Evolutionary conservation across 176 grass and related monocot genomes (phyloP).

Genomic region (Rhynchospora pubera): DNA sequence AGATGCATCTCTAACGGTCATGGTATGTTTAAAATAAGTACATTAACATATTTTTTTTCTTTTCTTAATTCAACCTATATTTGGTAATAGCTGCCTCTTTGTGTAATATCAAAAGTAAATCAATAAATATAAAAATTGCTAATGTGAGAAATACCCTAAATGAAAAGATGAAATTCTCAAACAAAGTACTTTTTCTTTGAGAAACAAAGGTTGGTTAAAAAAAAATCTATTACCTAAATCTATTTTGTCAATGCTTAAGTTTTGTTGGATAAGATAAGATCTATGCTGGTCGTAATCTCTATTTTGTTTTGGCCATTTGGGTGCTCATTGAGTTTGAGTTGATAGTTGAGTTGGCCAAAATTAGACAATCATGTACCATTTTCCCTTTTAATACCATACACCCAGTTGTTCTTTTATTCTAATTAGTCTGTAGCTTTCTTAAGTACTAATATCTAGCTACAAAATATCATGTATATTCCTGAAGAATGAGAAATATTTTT

Average conservation of each 20-base stretch:
- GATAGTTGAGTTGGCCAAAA: neutral
- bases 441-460: neutral
- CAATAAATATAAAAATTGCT: neutral
- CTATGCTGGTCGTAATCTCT: neutral
- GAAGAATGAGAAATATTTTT: neutral
- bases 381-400: neutral
- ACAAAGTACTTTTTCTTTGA: neutral
- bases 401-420: neutral
- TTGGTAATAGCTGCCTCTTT: neutral
- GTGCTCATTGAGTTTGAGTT: neutral
- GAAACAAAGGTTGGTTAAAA: neutral
- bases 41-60: neutral
- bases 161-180: neutral
- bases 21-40: constrained; percentile 34
- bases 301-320: neutral
- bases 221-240: neutral
- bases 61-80: neutral
- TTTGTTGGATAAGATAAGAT: neutral
- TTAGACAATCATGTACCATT: neutral
- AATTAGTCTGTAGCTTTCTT: neutral
- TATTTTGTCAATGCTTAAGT: neutral
- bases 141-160: neutral
- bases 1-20: constrained; percentile 20
- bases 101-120: neutral
- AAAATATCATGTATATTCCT: neutral